Conservation (phyloP, 176 grass and related monocot species). For the Urochloa ruziziensis region DNA sequence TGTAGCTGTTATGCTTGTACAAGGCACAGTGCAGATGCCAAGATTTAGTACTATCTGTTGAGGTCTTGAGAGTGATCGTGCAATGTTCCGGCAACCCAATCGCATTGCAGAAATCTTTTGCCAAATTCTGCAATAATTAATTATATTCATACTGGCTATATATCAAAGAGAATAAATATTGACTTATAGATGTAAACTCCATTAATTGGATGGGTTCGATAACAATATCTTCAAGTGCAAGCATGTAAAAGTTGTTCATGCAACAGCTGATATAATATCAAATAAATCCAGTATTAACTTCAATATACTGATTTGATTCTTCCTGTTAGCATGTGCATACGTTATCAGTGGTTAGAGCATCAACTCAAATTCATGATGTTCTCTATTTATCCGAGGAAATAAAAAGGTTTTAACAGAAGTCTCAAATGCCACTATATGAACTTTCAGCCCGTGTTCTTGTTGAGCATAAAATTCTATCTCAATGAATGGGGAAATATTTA, state of each 20-base stretch:
- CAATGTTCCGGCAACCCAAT: background rate
- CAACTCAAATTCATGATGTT: no score
- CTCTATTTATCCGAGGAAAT: no score
- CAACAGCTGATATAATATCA: background rate
- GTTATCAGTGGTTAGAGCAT: no score
- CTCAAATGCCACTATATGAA: background rate
- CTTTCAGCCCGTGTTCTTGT: background rate
- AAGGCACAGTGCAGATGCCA: background rate
- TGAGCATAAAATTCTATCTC: background rate
- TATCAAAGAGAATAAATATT: background rate
- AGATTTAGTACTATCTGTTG: background rate
- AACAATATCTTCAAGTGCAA: no score
- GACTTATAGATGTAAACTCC: background rate
- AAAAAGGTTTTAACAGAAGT: background rate
- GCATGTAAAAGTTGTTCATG: background rate
- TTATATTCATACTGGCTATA: background rate
- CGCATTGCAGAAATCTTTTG: background rate
- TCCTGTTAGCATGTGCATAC: background rate
- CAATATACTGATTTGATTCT: background rate
- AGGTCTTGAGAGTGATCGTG: constrained; percentile 9
- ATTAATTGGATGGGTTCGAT: no score
- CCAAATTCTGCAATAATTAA: background rate
- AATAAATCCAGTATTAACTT: background rate
- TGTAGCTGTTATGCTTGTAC: background rate
- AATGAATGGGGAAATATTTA: background rate